Evolutionary conservation across 2,329 filamentous ascomycete genomes (phyloP).

Genomic region (Apiospora phragmitis): DNA sequence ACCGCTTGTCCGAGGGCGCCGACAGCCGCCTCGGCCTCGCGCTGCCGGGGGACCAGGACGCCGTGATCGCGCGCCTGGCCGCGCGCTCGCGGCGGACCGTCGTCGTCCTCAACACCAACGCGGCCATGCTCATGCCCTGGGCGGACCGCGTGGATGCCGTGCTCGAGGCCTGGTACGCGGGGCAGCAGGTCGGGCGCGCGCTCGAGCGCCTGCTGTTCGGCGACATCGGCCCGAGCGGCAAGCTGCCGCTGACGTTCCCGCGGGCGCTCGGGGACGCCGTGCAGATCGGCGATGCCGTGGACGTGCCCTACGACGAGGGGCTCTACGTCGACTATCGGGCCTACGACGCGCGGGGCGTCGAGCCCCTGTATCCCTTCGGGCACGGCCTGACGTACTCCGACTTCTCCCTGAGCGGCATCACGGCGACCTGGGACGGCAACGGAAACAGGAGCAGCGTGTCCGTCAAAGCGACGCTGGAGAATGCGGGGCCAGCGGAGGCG

Average conservation of each 20-base stretch:
- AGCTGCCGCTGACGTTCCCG: conserved; percentile 59
- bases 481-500: conserved; percentile 51
- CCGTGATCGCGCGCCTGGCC: conserved; percentile 6
- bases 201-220: conserved; percentile 65
- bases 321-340: conserved; percentile 58
- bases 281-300: conserved; percentile 27
- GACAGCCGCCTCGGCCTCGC: conserved; percentile 19
- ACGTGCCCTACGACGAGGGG: conserved; percentile 39
- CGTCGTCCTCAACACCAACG: conserved; percentile 16
- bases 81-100: conserved; percentile 3
- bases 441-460: conserved; percentile 51
- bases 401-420: conserved; percentile 20
- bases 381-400: conserved; percentile 57
- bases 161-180: conserved; percentile 59
- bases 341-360: conserved; percentile 49
- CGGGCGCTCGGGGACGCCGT: conserved; percentile 50
- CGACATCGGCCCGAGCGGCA: conserved; percentile 57
- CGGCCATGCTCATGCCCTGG: conserved; percentile 11
- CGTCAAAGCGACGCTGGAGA: conserved; percentile 49
- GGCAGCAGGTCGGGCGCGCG: conserved; percentile 61
- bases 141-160: conserved; percentile 52
- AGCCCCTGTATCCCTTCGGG: conserved; percentile 55
- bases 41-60: conserved; percentile 15
- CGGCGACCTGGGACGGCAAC: conserved; percentile 43
- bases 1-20: conserved; percentile 14